Percentiles rank a stretch among this genome's conserved stretches.
These are phyloP conservation scores for Avena atlantica DNA, from an alignment of 176 grass and related monocot genomes.

Conservation along the genomic window DNA sequence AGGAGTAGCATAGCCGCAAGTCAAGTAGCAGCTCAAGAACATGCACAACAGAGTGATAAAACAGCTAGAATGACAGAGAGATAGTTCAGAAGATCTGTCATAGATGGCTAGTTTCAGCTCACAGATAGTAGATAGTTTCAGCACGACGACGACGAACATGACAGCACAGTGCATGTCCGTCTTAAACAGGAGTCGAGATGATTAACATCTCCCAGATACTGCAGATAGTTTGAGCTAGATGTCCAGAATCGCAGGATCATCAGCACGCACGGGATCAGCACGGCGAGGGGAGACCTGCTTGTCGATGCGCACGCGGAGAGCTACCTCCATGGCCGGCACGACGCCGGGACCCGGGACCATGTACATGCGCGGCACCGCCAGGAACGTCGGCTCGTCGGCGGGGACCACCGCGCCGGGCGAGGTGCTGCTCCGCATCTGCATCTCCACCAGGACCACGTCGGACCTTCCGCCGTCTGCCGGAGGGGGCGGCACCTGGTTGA, in stretches of 20 bases:
- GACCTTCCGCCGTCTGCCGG: background rate
- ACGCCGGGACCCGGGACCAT: background rate
- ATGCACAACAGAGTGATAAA: too few species aligned
- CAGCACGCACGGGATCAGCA: background rate
- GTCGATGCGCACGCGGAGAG: constrained; percentile 37
- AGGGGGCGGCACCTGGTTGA: background rate
- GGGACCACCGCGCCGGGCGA: background rate
- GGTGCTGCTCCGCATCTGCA: constrained; percentile 25
- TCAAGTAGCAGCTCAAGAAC: too few species aligned
- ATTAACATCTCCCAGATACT: background rate
- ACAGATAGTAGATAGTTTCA: too few species aligned
- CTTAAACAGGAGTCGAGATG: too few species aligned
- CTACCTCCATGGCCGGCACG: constrained; percentile 15
- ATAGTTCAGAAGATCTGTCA: too few species aligned
- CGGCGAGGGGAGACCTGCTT: background rate
- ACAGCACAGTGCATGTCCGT: too few species aligned
- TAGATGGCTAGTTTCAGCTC: too few species aligned
- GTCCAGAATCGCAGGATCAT: background rate
- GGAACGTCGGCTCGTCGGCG: background rate
- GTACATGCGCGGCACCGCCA: background rate
- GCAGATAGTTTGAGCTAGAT: too few species aligned
- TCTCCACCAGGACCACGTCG: constrained; percentile 29
- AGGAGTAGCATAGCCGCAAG: too few species aligned
- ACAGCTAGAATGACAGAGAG: too few species aligned
- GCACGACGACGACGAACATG: too few species aligned